These are phyloP conservation scores for Paraconiothyrium sp. DNA, from an alignment of 2,329 filamentous ascomycete species.

Conservation along the genomic window DNA sequence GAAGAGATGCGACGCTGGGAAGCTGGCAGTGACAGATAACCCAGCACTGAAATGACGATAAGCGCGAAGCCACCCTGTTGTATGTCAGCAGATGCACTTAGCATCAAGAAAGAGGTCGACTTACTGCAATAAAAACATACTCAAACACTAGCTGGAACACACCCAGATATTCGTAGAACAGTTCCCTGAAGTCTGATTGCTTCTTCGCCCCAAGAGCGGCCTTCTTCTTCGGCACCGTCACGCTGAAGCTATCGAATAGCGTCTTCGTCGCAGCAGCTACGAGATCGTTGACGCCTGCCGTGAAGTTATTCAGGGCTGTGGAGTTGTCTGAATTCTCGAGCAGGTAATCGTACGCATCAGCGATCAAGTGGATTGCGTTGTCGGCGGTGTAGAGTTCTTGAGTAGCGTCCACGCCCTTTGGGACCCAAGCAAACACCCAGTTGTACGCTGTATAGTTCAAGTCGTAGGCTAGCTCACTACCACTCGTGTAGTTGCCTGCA, in stretches of 20 bases:
- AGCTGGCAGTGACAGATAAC: constrained; percentile 38
- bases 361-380: too few species aligned
- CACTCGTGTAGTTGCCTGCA: too few species aligned
- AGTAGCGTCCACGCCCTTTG: too few species aligned
- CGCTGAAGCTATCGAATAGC: constrained; percentile 35
- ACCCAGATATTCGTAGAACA: constrained; percentile 23
- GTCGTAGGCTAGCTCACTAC: too few species aligned
- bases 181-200: constrained; percentile 12
- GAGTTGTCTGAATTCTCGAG: constrained; percentile 22
- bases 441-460: too few species aligned
- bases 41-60: constrained; percentile 34
- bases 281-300: constrained; percentile 22
- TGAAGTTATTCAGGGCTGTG: constrained; percentile 23
- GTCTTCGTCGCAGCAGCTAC: constrained; percentile 29
- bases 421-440: too few species aligned
- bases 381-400: too few species aligned
- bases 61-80: constrained; percentile 37
- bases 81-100: constrained; percentile 7
- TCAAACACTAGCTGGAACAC: constrained; percentile 42
- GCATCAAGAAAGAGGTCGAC: constrained; percentile 11
- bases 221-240: constrained; percentile 30
- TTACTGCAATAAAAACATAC: constrained; percentile 41
- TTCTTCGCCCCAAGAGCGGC: constrained; percentile 8
- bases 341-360: too few species aligned
- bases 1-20: constrained; percentile 29